Evolutionary conservation across 2,329 filamentous ascomycete genomes (phyloP), one percentile per base, ranked within the genome.

Genomic region (Keithomyces neogunnii): DNA sequence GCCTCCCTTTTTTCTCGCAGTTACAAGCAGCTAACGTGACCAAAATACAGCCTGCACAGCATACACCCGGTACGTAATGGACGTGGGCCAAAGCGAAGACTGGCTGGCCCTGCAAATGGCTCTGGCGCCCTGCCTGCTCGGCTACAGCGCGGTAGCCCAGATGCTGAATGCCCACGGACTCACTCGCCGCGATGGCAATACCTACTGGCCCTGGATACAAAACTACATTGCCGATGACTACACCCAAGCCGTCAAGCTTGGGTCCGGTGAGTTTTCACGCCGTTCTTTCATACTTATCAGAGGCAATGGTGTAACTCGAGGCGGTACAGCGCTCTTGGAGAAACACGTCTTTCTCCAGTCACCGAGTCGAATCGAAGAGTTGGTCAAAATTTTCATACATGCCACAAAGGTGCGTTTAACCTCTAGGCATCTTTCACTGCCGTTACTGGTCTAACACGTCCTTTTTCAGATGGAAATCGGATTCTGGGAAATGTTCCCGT

Each of bases 171-270:
- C 73, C 11, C 83, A 87, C 55, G 70, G 77, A 47, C 73, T 72
- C n/a, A 86, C 82, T 36, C 73, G 73, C 55, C 75, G 76, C 39
- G 74, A 30, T 9, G 50, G 74, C 0, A 95, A 92, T 64, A 75
- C 71, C 19, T 97, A 95, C 71, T 93, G 87, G 85, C 79, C 83
- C 45, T 97, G 92, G 92, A 89, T 97, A 57, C 76, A 91, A 63
- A 95, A 89, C 62, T 97, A 96, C 63, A 80, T 87, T 13, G 86
- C 84, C 2, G 84, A 88, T 1, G 88, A 93, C 64, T 96, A 95
- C 58, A 70, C 75, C 1, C 75, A 83, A 55, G 88, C 88, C 5
- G 87, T 95, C 50, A 74, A 73, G 56, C 75, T 81, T 3, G 89
- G 88, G 28, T 81, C 77, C 50, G 82, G 87, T 89, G 71, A 67